Evolutionary conservation across 2,329 filamentous ascomycete species (phyloP).

Genomic region (Fusarium sp.): DNA sequence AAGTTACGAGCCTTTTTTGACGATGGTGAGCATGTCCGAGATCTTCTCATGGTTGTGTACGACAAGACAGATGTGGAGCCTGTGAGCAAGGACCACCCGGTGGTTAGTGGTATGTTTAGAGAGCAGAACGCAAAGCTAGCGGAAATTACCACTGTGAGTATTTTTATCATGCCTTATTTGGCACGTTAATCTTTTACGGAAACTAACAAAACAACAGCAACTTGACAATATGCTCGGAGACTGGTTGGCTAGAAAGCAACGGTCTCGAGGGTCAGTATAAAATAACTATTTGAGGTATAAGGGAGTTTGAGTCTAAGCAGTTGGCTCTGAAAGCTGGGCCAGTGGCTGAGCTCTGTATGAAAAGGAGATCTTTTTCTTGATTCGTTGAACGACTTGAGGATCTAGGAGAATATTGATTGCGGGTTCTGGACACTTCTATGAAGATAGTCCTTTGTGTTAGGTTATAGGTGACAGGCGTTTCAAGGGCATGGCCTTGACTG

Average conservation of each 20-base stretch:
- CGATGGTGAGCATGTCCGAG: conserved; percentile 87
- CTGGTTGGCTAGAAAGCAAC: conserved; percentile 80
- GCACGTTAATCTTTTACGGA: background rate
- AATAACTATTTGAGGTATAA: background rate
- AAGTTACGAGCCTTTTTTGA: conserved; percentile 92
- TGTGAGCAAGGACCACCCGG: conserved; percentile 85
- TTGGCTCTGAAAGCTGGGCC: conserved; percentile 17
- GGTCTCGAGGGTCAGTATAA: conserved; percentile 66
- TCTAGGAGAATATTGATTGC: conserved; percentile 43
- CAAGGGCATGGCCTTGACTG: conserved; percentile 33
- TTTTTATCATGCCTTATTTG: background rate
- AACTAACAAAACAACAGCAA: conserved; percentile 64
- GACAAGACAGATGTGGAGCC: conserved; percentile 88
- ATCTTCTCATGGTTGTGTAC: conserved; percentile 91
- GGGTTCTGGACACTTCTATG: conserved; percentile 45
- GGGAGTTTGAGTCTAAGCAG: conserved; percentile 3
- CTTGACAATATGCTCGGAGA: conserved; percentile 88
- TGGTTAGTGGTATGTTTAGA: conserved; percentile 83
- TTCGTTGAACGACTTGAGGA: conserved; percentile 49
- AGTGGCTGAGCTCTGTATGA: conserved; percentile 25
- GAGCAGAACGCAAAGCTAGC: conserved; percentile 88
- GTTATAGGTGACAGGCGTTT: conserved; percentile 48
- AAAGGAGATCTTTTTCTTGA: conserved; percentile 38
- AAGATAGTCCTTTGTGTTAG: conserved; percentile 46
- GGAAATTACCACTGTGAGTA: conserved; percentile 82